Conservation (phyloP, 345 rosid genomes). For the Sisymbrium altissimum region DNA sequence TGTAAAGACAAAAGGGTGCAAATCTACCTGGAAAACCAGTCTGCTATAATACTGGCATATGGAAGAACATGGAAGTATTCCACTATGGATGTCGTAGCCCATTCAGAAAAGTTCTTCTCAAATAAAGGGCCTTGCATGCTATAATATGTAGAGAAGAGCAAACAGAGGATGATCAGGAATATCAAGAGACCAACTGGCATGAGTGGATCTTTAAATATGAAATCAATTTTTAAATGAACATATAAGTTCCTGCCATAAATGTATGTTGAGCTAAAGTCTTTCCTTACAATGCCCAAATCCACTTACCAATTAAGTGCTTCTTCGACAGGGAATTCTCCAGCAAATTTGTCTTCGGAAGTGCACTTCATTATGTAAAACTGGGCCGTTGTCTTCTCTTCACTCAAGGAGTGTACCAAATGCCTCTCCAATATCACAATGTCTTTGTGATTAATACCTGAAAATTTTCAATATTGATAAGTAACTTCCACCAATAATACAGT, state of each 20-base stretch:
- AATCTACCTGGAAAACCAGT: slow-evolving; percentile 51
- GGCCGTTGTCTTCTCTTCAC: slow-evolving; percentile 45
- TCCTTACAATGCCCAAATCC: not conserved
- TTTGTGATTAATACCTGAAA: slow-evolving; percentile 43
- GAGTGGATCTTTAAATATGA: not conserved
- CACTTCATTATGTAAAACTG: slow-evolving; percentile 56
- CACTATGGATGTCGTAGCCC: slow-evolving; percentile 41
- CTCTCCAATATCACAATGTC: slow-evolving; percentile 48
- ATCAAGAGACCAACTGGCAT: not conserved
- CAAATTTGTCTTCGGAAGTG: slow-evolving; percentile 24
- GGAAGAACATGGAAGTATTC: slow-evolving; percentile 62
- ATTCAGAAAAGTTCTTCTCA: slow-evolving; percentile 26
- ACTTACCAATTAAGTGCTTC: slow-evolving; percentile 50
- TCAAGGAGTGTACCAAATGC: slow-evolving; percentile 47
- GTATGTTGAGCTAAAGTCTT: not conserved
- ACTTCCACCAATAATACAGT: slow-evolving; percentile 4
- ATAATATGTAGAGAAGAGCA: slow-evolving; percentile 11
- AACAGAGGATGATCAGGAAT: not conserved
- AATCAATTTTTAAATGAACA: not conserved
- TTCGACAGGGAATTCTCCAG: slow-evolving; percentile 33
- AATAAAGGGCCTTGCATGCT: slow-evolving; percentile 63
- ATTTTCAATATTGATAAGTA: slow-evolving; percentile 5
- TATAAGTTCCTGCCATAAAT: not conserved
- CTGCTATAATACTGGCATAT: slow-evolving; percentile 41
- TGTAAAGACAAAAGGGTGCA: not conserved